Evolutionary conservation across 2,329 filamentous ascomycete species (phyloP), one percentile per base, ranked within the genome.

Genomic region (Anisogramma anomala): DNA sequence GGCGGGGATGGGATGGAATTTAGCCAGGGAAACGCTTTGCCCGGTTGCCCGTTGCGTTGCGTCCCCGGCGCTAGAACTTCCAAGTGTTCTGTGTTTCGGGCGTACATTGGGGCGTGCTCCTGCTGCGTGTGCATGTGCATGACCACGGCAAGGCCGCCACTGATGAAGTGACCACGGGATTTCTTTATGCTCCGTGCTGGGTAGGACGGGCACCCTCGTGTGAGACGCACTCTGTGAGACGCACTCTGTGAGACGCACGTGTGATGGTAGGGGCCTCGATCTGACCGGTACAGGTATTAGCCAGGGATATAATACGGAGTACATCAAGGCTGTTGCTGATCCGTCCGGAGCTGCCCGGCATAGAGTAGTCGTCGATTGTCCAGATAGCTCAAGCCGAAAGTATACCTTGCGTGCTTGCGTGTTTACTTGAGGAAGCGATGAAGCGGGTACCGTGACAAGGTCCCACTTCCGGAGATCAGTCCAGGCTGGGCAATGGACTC

Each of bases 41-140:
- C n/a, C n/a, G 27, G 27, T n/a, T 30, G 27, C n/a, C 27, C 13
- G 27, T 14, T 6, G 43, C 20, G 36, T 18, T 18, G 6, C n/a
- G 34, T 37, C 6, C 33, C 39, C 32, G 40, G 28, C 33, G 14
- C 33, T 9, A 27, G 9, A 6, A 23, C 9, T 6, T 5, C 6
- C 9, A 23, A 34, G 25, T 23, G 22, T 18, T 25, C 36, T 31
- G 34, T 42, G 43, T 45, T 45, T 45, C 43, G 43, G 28, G 33
- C 39, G 33, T 45, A 39, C 43, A 39, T 45, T 42, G 39, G 43
- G 42, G 43, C 35, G 23, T 36, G 39, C 39, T 27, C 37, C 33
- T 31, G 31, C n/a, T 45, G 43, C 35, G 23, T 36, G 39, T 43
- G 33, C 37, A 37, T 31, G 31, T 36, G 32, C 32, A 36, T 36